Conservation (phyloP, 1,139 yeast genomes). For the Candida sojae region DNA sequence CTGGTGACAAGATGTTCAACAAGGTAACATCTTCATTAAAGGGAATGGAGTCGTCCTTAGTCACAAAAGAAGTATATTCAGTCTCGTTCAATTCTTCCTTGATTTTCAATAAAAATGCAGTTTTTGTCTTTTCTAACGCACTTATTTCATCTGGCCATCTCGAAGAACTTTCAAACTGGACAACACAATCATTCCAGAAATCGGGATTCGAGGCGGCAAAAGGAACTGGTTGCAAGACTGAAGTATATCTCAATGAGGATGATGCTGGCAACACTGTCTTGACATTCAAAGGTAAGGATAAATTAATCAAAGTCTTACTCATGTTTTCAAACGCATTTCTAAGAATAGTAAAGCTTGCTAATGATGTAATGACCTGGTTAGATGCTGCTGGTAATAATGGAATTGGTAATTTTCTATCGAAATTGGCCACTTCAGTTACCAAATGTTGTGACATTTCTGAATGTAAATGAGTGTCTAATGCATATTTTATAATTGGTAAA, state of each 20-base stretch:
- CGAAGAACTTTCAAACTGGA: slow-evolving; percentile 88
- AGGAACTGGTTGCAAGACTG: slow-evolving; percentile 79
- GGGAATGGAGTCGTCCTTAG: slow-evolving; percentile 68
- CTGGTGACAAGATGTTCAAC: slow-evolving; percentile 74
- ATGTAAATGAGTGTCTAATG: slow-evolving; percentile 63
- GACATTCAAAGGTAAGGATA: slow-evolving; percentile 71
- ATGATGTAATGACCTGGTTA: slow-evolving; percentile 53
- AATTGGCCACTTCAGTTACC: slow-evolving; percentile 39
- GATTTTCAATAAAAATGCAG: slow-evolving; percentile 82
- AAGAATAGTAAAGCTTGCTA: slow-evolving; percentile 55
- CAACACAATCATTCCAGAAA: slow-evolving; percentile 74
- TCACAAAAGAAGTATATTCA: slow-evolving; percentile 56
- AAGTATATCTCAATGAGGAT: slow-evolving; percentile 69
- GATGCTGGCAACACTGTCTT: slow-evolving; percentile 75
- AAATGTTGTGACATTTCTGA: slow-evolving; percentile 46
- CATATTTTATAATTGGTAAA: slow-evolving; percentile 63
- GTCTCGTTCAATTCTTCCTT: slow-evolving; percentile 58
- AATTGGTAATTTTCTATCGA: slow-evolving; percentile 56
- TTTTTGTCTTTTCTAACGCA: slow-evolving; percentile 85
- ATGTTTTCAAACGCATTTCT: slow-evolving; percentile 68
- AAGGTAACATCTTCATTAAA: slow-evolving; percentile 60
- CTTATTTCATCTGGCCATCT: slow-evolving; percentile 93
- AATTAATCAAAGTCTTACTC: slow-evolving; percentile 50
- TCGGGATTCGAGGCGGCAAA: slow-evolving; percentile 77
- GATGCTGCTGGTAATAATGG: slow-evolving; percentile 61